These are phyloP conservation scores for Drosera spatulata DNA, from an alignment of 179 eudicot genomes.

Conservation along the genomic window DNA sequence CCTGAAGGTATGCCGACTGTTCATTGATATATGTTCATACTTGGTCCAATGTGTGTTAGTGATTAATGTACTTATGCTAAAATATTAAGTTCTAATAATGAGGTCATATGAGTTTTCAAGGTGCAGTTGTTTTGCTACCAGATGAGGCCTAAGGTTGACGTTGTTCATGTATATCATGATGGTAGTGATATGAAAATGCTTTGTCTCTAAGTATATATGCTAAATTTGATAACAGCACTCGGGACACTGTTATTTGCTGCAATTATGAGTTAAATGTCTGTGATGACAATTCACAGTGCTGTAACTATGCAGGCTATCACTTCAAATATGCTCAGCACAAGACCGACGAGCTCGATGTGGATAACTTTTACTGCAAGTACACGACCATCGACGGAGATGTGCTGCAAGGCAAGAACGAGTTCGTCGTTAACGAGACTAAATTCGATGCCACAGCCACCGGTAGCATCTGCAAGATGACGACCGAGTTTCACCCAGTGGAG, in stretches of 20 bases:
- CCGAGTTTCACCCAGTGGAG: slow-evolving; percentile 1
- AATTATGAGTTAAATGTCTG: too few species aligned
- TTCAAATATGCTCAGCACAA: slow-evolving; percentile 6
- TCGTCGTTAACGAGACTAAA: slow-evolving; percentile 4
- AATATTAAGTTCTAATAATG: too few species aligned
- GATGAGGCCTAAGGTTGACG: too few species aligned
- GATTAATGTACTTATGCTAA: neutral
- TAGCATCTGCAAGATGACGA: neutral
- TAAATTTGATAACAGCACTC: neutral
- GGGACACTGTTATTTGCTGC: too few species aligned
- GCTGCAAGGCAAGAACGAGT: neutral
- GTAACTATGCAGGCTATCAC: neutral
- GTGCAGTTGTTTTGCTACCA: too few species aligned
- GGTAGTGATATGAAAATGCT: too few species aligned
- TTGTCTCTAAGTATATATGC: too few species aligned
- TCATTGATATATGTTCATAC: neutral
- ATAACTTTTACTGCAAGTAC: slow-evolving; percentile 7
- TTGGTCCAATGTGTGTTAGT: neutral
- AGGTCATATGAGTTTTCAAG: too few species aligned
- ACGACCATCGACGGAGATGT: slow-evolving; percentile 6
- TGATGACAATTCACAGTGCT: neutral
- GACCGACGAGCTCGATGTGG: slow-evolving; percentile 8
- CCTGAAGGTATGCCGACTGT: slow-evolving; percentile 9
- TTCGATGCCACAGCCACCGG: slow-evolving; percentile 3
- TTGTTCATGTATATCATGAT: too few species aligned